Base-by-base conservation (phyloP, 805 yeast species). In the Saccharomycopsis amapae region DNA sequence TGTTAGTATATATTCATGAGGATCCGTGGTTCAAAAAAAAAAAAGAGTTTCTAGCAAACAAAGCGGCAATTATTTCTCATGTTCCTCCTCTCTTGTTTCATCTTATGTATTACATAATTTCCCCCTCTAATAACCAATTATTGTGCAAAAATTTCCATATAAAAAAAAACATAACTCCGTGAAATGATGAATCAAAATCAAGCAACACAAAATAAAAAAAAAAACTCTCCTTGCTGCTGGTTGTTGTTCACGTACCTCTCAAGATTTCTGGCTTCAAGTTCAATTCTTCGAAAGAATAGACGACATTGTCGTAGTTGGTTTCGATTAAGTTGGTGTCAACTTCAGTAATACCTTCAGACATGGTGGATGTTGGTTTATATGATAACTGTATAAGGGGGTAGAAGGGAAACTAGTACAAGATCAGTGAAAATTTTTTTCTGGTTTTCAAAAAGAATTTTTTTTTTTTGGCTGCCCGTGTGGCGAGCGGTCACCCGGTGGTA, bases 281-380 rank as follows among this genome's bases (percentile, higher is more conserved):
- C 79, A 85, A 79, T 56, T 80, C 89, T 62, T 85, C 94, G 67
- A 85, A 85, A 45, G 82, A 69, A 65, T 74, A 65, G 52, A 76
- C 79, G 9, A 79, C 57, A 40, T 63, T 62, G 15, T 68, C 61
- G 40, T 46, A 36, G 32, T 42, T 48, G 28, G 88, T 73, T 75
- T 85, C 90, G 65, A 90, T 88, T 65, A 78, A 77, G 66, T 78
- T 78, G 64, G 87, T 70, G 69, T 84, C 94, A 65, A 85, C 76
- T 67, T 85, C 93, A 55, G 79, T 73, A 62, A 79, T 79, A 62
- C 84, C 85, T 72, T 80, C 85, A 58, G 79, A 66, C 79, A 74
- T 74, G 47, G 41, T 65, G n/a, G 53, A 18, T 7, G n/a, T 9
- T 6, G 36, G 6, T 7, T 35, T 23, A 19, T 12, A 18, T 35